Evolutionary conservation across 148 eudicot species (phyloP).

Genomic region (Polygonum aviculare): DNA sequence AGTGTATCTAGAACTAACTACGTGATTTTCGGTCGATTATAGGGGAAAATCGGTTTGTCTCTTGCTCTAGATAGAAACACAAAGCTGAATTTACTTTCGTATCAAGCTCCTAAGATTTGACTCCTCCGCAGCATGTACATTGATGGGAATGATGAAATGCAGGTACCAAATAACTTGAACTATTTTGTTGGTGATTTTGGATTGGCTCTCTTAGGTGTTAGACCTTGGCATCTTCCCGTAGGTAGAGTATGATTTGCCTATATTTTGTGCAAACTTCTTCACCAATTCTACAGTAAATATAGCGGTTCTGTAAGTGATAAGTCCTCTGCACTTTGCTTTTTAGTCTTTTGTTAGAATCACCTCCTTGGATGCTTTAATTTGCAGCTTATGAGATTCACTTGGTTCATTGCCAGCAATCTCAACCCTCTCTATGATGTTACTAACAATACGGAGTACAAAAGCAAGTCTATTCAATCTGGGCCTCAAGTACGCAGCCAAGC

Average conservation of each 20-base stretch:
- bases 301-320: constrained; percentile 59
- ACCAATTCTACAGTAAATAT: constrained; percentile 43
- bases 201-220: constrained; percentile 50
- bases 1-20: neutral
- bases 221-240: constrained; percentile 74
- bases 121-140: constrained; percentile 59
- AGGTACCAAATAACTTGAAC: constrained; percentile 27
- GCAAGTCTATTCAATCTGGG: constrained; percentile 69
- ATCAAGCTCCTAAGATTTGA: constrained; percentile 65
- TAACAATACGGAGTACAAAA: constrained; percentile 51
- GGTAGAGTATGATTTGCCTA: constrained; percentile 76
- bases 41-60: constrained; percentile 41
- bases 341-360: neutral
- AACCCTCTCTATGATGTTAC: constrained; percentile 81
- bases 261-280: constrained; percentile 94
- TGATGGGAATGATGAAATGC: constrained; percentile 51
- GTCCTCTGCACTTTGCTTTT: constrained; percentile 2
- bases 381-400: neutral
- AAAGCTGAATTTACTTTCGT: constrained; percentile 52
- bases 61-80: constrained; percentile 55
- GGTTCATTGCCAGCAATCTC: constrained; percentile 54
- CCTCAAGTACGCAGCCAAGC: constrained; percentile 41
- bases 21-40: constrained; percentile 3
- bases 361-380: neutral
- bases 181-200: neutral